Evolutionary conservation across 495 filamentous ascomycete species (phyloP), one percentile per base, ranked within the genome.

Genomic region (Aspergillus diversus): DNA sequence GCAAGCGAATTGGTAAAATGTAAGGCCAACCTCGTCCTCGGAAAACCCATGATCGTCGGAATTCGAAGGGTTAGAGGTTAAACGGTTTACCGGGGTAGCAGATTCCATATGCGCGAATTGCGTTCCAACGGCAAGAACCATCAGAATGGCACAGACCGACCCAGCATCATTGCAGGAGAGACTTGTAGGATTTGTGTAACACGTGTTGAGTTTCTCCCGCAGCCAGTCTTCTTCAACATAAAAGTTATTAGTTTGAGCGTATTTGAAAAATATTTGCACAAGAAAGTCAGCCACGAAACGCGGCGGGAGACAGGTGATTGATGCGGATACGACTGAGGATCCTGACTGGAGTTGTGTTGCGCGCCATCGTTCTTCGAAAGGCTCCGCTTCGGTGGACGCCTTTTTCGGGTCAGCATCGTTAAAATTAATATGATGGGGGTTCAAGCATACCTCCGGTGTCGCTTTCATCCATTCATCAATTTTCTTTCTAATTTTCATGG

Each of bases 21-120:
- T 82, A n/a, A 80, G 66, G 16, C 81, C 81, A 32, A 84, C 79
- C 34, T 81, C 81, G 55, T 83, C 80, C 49, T 83, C 82, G 0
- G 80, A 79, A 47, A 81, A 82, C 48, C 77, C 73, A 37, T 81
- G 77, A 49, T 80, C 79, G 33, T 77, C 75, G 7, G 68, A 66
- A 32, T 68, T 61, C 1, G 72, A 63, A 35, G 71, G 60, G 33
- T 72, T 71, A 2, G 65, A 58, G 0, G 74, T 70, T 31, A 77
- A 53, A 11, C 74, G 72, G 50, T 80, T 80, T 33, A 80, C 74
- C 0, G 79, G 77, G 0, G 71, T 80, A 15, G 73, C 64, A 7
- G 78, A 79, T 58, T 79, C 80, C 77, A 84, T 81, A 60, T 84
- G 78, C 3, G 80, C 80, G 64, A 82, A 84, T 61, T 84, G 82